Evolutionary conservation across 2,329 filamentous ascomycete species (phyloP), one percentile per base, ranked within the genome.

Genomic region (Fusarium nelsonii): DNA sequence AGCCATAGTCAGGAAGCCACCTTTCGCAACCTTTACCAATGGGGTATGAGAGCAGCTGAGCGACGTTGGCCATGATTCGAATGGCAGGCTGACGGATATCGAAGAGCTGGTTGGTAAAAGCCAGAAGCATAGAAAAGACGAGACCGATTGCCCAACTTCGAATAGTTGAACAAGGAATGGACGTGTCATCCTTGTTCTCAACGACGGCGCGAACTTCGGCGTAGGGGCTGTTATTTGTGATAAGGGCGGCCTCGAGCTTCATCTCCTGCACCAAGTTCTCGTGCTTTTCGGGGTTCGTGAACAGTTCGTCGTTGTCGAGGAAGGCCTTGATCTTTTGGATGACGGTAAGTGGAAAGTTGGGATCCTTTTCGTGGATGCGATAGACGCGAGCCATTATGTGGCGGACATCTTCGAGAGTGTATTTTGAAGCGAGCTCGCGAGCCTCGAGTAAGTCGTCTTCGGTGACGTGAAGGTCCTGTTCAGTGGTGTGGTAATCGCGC

Each of bases 81-180:
- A 89, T 88, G 43, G 81, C 78, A 0, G 87, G 87, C 64, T 84
- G 82, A 11, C 86, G 85, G 60, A 88, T 84, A 51, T 84, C 84
- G 74, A 89, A 88, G 51, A 89, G 82, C 78, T 87, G 84, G 71
- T 89, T 88, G 72, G 84, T 79, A 54, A 84, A 85, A 44, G 83
- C 81, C 34, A 86, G 78, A 28, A 85, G 65, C 32, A 82, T 77
- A 10, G 84, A 81, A 61, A 87, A 88, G 41, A 81, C 66, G n/a
- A 85, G 73, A 16, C 85, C 86, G 33, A 88, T 84, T 18, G 77
- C 72, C 85, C 85, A 87, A 56, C 83, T 83, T 12, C 86, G 84
- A 49, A 88, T 81, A 2, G 87, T 89, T 18, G 85, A 86, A 59
- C 81, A 84, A 6, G 85, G 85, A 7, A 81, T 77, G 6, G 67